Conservation (phyloP, 2,329 filamentous ascomycete species). For the Fusarium multiceps region DNA sequence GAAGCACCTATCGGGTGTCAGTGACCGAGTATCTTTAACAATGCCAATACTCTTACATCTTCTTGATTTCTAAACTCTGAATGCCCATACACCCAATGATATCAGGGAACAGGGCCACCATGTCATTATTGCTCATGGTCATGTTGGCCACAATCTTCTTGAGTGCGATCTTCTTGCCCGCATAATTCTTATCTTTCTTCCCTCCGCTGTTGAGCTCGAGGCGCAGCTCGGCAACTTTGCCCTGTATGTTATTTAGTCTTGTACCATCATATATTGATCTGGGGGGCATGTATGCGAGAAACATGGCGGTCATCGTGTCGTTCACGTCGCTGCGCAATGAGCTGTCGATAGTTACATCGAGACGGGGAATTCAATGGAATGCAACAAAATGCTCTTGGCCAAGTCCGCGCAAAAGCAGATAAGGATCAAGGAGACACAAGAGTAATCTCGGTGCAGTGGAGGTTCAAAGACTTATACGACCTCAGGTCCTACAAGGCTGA, state of each 20-base stretch:
- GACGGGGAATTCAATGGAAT: not conserved
- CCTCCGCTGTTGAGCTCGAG: conserved; percentile 92
- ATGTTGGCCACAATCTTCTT: conserved; percentile 99
- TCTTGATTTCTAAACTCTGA: conserved; percentile 96
- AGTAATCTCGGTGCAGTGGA: conserved; percentile 14
- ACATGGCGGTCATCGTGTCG: conserved; percentile 56
- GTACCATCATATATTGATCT: conserved; percentile 55
- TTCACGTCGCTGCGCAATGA: conserved; percentile 15
- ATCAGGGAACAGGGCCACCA: conserved; percentile 96
- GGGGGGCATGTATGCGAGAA: conserved; percentile 64
- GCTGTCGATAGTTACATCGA: conserved; percentile 21
- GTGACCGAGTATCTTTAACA: not conserved
- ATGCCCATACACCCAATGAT: conserved; percentile 96
- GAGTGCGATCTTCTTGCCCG: conserved; percentile 94
- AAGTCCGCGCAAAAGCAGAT: not conserved
- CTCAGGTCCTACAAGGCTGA: conserved; percentile 32
- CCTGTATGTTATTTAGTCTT: conserved; percentile 76
- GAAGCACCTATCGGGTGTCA: conserved; percentile 78
- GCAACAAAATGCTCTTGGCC: not conserved
- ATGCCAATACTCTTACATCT: conserved; percentile 75
- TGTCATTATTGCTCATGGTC: conserved; percentile 99
- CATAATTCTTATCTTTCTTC: conserved; percentile 98
- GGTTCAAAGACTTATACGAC: conserved; percentile 14
- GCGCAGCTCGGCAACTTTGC: conserved; percentile 97
- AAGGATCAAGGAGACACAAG: conserved; percentile 5